phyloP scores from a whole-genome alignment of 176 grass and related monocot species.

The Eleusine coracana region DNA sequence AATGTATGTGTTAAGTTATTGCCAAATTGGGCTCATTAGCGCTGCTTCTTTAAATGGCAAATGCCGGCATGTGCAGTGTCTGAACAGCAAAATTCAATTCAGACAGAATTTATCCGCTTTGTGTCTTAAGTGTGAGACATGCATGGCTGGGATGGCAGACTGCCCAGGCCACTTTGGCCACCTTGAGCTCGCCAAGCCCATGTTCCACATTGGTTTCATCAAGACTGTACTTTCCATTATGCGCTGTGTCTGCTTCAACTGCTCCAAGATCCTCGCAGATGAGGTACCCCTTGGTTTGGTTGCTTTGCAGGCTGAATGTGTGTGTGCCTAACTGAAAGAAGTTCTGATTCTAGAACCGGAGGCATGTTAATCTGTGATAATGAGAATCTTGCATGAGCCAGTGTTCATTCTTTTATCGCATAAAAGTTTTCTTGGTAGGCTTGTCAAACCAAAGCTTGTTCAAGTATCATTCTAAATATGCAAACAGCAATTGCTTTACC shows the following conservation, averaged over 20 bases:
- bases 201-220: constrained; percentile 95
- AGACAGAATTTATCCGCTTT: constrained; percentile 11
- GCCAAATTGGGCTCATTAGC: not conserved
- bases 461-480: not conserved
- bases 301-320: not conserved
- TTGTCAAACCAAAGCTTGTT: not conserved
- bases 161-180: constrained; percentile 98
- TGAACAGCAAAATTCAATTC: not conserved
- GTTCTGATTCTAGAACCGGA: not conserved
- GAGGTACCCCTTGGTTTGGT: constrained; percentile 56
- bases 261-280: constrained; percentile 92
- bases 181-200: constrained; percentile 93
- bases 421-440: not conserved
- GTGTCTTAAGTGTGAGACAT: constrained; percentile 82
- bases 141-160: constrained; percentile 90
- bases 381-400: not conserved
- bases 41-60: not conserved
- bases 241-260: constrained; percentile 99
- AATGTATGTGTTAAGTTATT: not conserved
- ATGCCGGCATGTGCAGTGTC: not conserved
- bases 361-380: not conserved
- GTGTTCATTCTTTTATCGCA: not conserved
- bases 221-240: constrained; percentile 93
- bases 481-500: constrained; percentile 7
- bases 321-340: not conserved